Evolutionary conservation across 495 filamentous ascomycete genomes (phyloP).

Genomic region (Aspergillus baeticus): DNA sequence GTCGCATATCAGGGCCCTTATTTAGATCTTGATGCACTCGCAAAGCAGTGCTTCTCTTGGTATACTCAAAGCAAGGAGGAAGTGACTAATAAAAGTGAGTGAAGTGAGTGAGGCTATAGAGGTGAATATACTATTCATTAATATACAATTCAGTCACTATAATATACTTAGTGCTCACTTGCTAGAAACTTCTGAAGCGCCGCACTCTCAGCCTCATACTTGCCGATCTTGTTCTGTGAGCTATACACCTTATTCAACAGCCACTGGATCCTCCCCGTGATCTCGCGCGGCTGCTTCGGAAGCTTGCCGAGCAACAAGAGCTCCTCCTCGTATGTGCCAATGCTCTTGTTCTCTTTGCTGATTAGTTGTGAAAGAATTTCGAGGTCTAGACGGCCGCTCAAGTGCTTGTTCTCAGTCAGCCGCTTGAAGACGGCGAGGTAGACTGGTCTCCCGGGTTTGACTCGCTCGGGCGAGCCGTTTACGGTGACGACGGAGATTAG

Average conservation of each 20-base stretch:
- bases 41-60: too few species aligned
- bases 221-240: constrained; percentile 73
- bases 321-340: constrained; percentile 80
- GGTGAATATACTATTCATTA: too few species aligned
- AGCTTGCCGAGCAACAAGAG: constrained; percentile 62
- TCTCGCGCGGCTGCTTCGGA: constrained; percentile 61
- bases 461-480: constrained; percentile 71
- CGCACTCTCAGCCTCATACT: constrained; percentile 70
- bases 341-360: constrained; percentile 68
- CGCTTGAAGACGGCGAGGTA: constrained; percentile 78
- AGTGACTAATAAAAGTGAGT: too few species aligned
- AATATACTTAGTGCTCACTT: constrained; percentile 24
- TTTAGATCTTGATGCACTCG: too few species aligned
- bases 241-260: constrained; percentile 67
- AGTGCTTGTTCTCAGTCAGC: constrained; percentile 67
- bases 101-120: too few species aligned
- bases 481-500: constrained; percentile 74
- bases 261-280: constrained; percentile 62
- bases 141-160: background rate
- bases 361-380: constrained; percentile 63
- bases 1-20: too few species aligned
- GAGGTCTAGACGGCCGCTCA: constrained; percentile 74
- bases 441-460: constrained; percentile 83
- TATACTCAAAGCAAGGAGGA: too few species aligned
- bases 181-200: constrained; percentile 61